Conservation (phyloP, 1,284 basidiomycete genomes). For the Coniophora puteana region DNA sequence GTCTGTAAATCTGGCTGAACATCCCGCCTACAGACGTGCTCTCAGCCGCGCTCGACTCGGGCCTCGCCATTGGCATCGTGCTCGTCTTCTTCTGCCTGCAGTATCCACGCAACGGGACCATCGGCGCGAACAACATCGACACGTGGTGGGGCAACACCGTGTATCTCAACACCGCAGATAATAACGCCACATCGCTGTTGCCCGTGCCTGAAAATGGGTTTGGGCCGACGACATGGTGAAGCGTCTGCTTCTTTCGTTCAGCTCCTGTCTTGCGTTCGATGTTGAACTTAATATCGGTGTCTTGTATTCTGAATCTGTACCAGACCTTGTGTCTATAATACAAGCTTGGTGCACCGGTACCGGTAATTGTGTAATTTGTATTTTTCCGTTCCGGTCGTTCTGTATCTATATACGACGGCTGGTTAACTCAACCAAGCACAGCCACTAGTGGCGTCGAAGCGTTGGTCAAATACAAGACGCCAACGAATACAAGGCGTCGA, state of each 20-base stretch:
- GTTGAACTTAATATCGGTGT: too few species aligned
- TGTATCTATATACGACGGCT: too few species aligned
- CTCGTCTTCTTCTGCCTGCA: constrained; percentile 47
- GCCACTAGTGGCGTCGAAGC: too few species aligned
- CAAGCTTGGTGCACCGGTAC: too few species aligned
- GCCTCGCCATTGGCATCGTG: constrained; percentile 40
- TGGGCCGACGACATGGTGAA: constrained; percentile 33
- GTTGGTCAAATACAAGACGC: too few species aligned
- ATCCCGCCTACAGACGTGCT: constrained; percentile 33
- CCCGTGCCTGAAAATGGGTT: constrained; percentile 19
- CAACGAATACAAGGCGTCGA: too few species aligned
- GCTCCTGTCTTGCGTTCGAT: too few species aligned
- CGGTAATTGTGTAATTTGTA: too few species aligned
- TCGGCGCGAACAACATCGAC: constrained; percentile 38
- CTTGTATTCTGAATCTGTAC: too few species aligned
- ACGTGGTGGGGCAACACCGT: constrained; percentile 56
- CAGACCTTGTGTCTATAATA: too few species aligned
- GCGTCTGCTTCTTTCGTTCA: neutral
- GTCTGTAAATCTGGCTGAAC: neutral
- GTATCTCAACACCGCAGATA: constrained; percentile 39
- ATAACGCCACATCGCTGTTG: constrained; percentile 21
- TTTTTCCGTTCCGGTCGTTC: too few species aligned
- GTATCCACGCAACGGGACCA: constrained; percentile 38
- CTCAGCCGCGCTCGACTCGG: constrained; percentile 49
- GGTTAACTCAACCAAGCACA: too few species aligned